phyloP scores from a whole-genome alignment of 495 filamentous ascomycete genomes.

The Lasiosphaeris hirsuta region DNA sequence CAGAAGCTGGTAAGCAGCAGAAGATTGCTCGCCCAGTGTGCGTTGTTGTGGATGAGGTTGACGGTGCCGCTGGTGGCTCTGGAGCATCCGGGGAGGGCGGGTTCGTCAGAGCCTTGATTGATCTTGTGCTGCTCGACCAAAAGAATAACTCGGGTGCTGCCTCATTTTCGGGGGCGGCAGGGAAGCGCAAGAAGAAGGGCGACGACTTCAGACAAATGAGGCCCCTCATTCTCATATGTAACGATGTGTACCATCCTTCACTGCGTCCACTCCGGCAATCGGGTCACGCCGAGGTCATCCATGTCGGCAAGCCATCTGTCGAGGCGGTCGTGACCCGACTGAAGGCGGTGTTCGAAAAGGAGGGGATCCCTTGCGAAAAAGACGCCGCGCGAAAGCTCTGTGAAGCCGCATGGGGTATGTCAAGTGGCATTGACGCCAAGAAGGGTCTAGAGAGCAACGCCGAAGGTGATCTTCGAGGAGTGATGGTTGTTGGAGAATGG shows the following conservation, averaged over 20 bases:
- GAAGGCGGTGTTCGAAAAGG: slow-evolving; percentile 76
- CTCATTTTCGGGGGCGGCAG: slow-evolving; percentile 25
- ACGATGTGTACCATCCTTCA: slow-evolving; percentile 93
- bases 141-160: slow-evolving; percentile 60
- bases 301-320: slow-evolving; percentile 81
- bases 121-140: slow-evolving; percentile 79
- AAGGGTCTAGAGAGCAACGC: slow-evolving; percentile 60
- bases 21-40: slow-evolving; percentile 85
- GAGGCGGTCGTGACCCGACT: slow-evolving; percentile 82
- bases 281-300: slow-evolving; percentile 81
- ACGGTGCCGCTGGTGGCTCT: slow-evolving; percentile 81
- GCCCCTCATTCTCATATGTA: slow-evolving; percentile 91
- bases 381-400: slow-evolving; percentile 87
- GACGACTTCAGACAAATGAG: slow-evolving; percentile 82
- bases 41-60: slow-evolving; percentile 93
- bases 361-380: slow-evolving; percentile 79
- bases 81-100: slow-evolving; percentile 70
- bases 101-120: slow-evolving; percentile 92
- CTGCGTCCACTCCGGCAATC: slow-evolving; percentile 79
- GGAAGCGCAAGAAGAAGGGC: slow-evolving; percentile 54
- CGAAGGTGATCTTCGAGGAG: slow-evolving; percentile 86
- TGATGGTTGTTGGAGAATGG: slow-evolving; percentile 95
- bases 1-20: slow-evolving; percentile 53
- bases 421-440: slow-evolving; percentile 51
- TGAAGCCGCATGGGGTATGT: slow-evolving; percentile 89